Conservation (phyloP, 345 rosid genomes). For the Gynandropsis gynandra region DNA sequence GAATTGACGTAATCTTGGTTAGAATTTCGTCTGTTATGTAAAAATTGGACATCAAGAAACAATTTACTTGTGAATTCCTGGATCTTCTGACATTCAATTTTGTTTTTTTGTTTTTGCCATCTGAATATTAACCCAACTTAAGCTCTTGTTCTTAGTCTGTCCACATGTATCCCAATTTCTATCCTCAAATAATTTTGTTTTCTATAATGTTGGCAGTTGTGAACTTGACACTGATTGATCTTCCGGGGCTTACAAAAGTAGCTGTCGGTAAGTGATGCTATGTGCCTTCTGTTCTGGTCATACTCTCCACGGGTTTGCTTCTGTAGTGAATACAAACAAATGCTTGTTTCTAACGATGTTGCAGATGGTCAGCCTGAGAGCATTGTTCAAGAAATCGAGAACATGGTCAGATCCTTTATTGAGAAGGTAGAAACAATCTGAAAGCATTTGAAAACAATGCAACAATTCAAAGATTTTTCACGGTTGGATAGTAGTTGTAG, state of each 20-base stretch:
- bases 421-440: conserved; percentile 59
- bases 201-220: conserved; percentile 49
- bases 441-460: not conserved
- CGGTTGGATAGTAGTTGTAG: not conserved
- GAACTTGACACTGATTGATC: conserved; percentile 90
- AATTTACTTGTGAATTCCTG: not conserved
- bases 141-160: not conserved
- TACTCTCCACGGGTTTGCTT: not conserved
- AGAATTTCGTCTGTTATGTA: no score
- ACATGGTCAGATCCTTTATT: conserved; percentile 76
- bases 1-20: no score
- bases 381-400: conserved; percentile 83
- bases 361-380: conserved; percentile 90
- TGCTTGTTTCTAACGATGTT: conserved; percentile 16
- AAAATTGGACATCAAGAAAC: not conserved
- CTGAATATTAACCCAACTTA: not conserved
- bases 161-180: conserved; percentile 6
- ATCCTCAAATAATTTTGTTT: not conserved
- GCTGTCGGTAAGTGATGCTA: conserved; percentile 59
- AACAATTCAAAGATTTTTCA: not conserved
- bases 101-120: not conserved
- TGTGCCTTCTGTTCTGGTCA: conserved; percentile 1
- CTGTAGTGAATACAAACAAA: conserved; percentile 4
- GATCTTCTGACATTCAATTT: not conserved
- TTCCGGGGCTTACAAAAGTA: conserved; percentile 96